Evolutionary conservation across 2,329 filamentous ascomycete species (phyloP).

Genomic region (Alternaria rosae): DNA sequence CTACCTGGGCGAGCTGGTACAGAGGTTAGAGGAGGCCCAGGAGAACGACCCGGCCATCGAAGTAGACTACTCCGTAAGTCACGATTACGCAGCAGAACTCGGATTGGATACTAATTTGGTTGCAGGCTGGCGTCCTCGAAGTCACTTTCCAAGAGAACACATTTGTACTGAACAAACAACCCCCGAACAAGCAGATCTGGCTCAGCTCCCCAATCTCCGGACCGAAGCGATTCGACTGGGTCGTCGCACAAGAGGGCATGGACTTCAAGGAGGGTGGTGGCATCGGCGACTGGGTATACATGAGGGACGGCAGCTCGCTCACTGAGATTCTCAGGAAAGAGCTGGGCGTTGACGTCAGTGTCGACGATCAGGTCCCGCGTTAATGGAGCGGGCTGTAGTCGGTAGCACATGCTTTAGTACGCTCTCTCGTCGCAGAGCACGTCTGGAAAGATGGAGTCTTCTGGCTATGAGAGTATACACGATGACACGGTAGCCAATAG

Average conservation of each 20-base stretch:
- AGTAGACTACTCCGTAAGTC: constrained; percentile 83
- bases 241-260: constrained; percentile 75
- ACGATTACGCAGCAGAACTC: not conserved
- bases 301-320: constrained; percentile 80
- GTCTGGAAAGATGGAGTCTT: not conserved
- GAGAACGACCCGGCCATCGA: constrained; percentile 80
- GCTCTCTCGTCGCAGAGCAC: not conserved
- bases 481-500: constrained; percentile 6
- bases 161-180: constrained; percentile 98
- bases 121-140: constrained; percentile 85
- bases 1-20: constrained; percentile 70
- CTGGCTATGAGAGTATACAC: not conserved
- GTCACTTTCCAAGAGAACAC: constrained; percentile 73
- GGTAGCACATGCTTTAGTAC: not conserved
- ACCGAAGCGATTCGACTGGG: constrained; percentile 94
- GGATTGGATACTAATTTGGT: constrained; percentile 12
- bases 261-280: constrained; percentile 80
- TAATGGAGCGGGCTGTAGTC: constrained; percentile 18
- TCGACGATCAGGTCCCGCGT: constrained; percentile 42
- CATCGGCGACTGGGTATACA: constrained; percentile 83
- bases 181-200: constrained; percentile 97
- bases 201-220: constrained; percentile 89
- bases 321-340: constrained; percentile 77
- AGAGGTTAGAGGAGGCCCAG: constrained; percentile 73
- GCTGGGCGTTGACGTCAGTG: constrained; percentile 67